These are phyloP conservation scores for Lepraria neglecta DNA, from an alignment of 495 filamentous ascomycete species.

Conservation along the genomic window DNA sequence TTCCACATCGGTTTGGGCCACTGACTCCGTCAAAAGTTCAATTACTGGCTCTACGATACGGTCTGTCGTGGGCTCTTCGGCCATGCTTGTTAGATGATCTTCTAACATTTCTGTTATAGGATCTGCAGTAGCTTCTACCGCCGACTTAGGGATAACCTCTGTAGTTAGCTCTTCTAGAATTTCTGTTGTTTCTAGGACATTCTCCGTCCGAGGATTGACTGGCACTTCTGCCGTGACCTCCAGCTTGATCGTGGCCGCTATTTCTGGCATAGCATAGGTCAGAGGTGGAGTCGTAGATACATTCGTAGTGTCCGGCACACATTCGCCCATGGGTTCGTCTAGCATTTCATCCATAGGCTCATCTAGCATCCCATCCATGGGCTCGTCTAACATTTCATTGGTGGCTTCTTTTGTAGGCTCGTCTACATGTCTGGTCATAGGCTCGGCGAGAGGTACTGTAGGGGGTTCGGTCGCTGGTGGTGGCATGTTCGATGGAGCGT, in stretches of 20 bases:
- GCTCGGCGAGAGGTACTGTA: not conserved
- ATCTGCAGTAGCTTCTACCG: not conserved
- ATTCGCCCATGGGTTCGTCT: not conserved
- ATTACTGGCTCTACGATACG: not conserved
- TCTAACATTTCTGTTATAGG: not conserved
- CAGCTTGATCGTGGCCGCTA: not conserved
- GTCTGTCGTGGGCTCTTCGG: not conserved
- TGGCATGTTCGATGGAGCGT: not conserved
- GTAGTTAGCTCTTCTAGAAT: not conserved
- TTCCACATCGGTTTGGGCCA: not conserved
- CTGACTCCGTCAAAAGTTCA: not conserved
- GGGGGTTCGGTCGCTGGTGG: not conserved
- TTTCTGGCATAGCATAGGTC: not conserved
- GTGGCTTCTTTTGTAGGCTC: not conserved
- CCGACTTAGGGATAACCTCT: not conserved
- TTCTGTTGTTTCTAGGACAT: not conserved
- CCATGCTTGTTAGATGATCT: not conserved
- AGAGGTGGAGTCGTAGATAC: not conserved
- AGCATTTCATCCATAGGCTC: not conserved
- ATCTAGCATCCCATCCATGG: constrained; percentile 5
- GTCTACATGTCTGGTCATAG: not conserved
- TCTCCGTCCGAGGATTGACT: not conserved
- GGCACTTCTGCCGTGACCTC: not conserved
- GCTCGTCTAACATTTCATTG: not conserved
- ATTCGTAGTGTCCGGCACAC: not conserved